Conservation (phyloP, 129 eudicot genomes). For the Lonicera japonica region DNA sequence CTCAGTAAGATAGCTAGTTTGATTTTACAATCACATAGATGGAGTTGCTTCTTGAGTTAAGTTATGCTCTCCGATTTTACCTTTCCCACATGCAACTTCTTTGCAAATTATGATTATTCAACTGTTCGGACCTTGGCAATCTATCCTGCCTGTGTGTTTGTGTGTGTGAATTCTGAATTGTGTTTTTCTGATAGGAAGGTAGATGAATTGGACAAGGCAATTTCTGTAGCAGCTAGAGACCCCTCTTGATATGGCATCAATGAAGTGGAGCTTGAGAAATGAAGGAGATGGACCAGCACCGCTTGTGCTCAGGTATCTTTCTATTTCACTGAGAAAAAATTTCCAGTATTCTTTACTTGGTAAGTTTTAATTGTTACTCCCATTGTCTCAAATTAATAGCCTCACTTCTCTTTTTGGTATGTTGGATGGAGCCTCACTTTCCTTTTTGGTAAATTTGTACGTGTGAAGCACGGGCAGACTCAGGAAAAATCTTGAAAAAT, state of each 20-base stretch:
- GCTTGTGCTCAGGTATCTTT: constrained; percentile 60
- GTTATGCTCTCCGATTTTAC: not conserved
- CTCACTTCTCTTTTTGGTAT: too few species aligned
- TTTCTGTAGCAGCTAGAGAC: constrained; percentile 72
- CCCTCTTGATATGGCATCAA: constrained; percentile 64
- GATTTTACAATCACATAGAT: not conserved
- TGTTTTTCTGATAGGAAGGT: constrained; percentile 72
- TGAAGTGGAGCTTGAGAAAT: constrained; percentile 64
- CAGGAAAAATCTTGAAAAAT: too few species aligned
- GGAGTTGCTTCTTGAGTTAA: not conserved
- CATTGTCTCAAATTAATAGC: too few species aligned
- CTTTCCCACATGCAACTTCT: not conserved
- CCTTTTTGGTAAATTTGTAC: too few species aligned
- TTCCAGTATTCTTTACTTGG: too few species aligned
- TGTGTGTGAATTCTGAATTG: constrained; percentile 22
- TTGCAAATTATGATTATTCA: not conserved
- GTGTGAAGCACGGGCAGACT: too few species aligned
- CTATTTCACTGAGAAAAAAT: too few species aligned
- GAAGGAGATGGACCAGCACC: constrained; percentile 74
- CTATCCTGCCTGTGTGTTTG: not conserved
- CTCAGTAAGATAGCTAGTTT: too few species aligned
- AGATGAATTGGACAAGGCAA: constrained; percentile 79
- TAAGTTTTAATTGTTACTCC: too few species aligned
- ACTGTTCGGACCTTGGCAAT: not conserved
- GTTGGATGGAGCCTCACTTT: too few species aligned